Conservation (phyloP, 2,329 filamentous ascomycete species). For the Camillea tinctor region DNA sequence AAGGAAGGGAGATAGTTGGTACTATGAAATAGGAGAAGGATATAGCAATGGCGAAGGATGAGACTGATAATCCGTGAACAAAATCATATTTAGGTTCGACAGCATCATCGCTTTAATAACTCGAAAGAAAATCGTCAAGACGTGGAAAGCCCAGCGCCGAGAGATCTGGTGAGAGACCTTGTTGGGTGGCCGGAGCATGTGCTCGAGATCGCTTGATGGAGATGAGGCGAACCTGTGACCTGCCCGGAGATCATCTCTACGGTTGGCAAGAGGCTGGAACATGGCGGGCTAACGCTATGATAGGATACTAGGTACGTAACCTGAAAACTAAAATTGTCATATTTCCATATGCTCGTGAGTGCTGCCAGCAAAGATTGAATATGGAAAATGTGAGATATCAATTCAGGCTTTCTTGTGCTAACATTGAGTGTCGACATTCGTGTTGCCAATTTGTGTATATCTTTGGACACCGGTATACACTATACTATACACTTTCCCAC, state of each 20-base stretch:
- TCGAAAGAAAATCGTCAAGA: not conserved
- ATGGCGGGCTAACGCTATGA: slow-evolving; percentile 1
- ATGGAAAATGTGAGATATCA: not conserved
- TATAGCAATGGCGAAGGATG: not conserved
- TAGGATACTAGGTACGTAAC: slow-evolving; percentile 13
- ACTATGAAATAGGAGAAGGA: slow-evolving; percentile 3
- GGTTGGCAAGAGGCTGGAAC: slow-evolving; percentile 3
- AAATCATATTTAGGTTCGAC: not conserved
- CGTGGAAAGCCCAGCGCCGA: not conserved
- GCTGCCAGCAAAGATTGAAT: not conserved
- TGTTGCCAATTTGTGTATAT: not conserved
- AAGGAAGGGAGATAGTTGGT: not conserved
- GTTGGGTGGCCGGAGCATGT: slow-evolving; percentile 15
- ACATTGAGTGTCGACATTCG: not conserved
- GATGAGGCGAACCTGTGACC: slow-evolving; percentile 18
- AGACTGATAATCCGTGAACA: not conserved
- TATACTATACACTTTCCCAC: not conserved
- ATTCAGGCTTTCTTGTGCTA: not conserved
- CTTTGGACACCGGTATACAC: not conserved
- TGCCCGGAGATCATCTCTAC: not conserved
- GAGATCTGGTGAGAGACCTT: slow-evolving; percentile 3
- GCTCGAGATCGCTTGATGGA: slow-evolving; percentile 20
- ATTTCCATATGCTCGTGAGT: not conserved
- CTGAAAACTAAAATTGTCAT: slow-evolving; percentile 7
- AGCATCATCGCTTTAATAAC: not conserved